Percentiles rank a stretch among this genome's conserved stretches.
Conservation (phyloP, 495 filamentous ascomycete genomes). For the Hyaloscypha bicolor region DNA sequence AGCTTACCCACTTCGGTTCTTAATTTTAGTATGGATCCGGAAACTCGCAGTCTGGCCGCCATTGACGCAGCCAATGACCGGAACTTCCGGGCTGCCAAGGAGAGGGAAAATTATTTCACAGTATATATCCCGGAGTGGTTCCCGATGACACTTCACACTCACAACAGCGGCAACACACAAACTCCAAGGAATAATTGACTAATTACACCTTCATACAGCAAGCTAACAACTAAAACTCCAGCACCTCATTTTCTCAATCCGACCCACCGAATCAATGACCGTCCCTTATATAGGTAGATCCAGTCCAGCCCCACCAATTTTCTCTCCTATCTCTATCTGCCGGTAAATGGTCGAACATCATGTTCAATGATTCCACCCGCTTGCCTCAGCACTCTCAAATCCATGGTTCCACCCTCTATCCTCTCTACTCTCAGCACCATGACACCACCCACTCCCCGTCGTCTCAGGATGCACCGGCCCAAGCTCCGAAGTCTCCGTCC, state of each 20-base stretch:
- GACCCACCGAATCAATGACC: background rate
- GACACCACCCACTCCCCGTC: background rate
- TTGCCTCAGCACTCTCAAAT: too few species aligned
- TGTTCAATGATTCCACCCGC: background rate
- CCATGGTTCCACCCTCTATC: too few species aligned
- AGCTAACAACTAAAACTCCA: background rate
- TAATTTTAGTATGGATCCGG: too few species aligned
- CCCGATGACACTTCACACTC: too few species aligned
- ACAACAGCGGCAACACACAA: too few species aligned
- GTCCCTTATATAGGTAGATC: slow-evolving; percentile 1
- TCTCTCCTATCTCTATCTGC: background rate
- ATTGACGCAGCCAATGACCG: too few species aligned
- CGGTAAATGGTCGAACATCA: background rate
- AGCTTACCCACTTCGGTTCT: too few species aligned
- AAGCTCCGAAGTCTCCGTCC: background rate
- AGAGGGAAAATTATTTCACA: too few species aligned
- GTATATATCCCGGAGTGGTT: too few species aligned
- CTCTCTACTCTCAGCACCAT: too few species aligned
- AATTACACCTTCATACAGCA: background rate
- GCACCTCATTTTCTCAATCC: background rate
- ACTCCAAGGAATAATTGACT: background rate
- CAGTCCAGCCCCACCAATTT: background rate
- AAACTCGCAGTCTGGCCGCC: too few species aligned
- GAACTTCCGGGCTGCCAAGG: too few species aligned
- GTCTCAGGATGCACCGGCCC: background rate